Base-by-base conservation (phyloP, 768 basidiomycete genomes). In the Lentinus tigrinus region DNA sequence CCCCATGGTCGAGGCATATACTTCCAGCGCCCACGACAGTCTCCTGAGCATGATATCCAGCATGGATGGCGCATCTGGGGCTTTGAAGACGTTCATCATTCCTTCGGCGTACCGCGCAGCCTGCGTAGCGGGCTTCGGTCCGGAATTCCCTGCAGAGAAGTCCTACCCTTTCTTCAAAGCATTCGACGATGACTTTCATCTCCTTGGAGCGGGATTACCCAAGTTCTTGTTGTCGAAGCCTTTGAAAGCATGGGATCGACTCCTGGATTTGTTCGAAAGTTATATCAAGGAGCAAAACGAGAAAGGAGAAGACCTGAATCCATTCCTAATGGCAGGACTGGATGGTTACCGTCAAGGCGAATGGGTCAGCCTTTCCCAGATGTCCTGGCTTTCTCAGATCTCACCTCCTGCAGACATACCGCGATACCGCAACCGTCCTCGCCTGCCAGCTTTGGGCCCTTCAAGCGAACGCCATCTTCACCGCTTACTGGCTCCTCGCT, bases 391-490 rank as follows among this genome's bases (percentile, higher is more conserved):
- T 21, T 11, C 6, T 24, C 26, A 21, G 16, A 11, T 13, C 38
- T 17, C n/a, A 36, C 28, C 14, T 14, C 47, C 3, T 43, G 28
- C 27, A 68, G 56, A 51, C 60, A 1, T 50, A 52, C 16, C 38
- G 60, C 13, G 63, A 65, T 28, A 43, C 58, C 9, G 65, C 68
- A 13, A 27, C 42, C 2, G 42, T 61, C 6, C 28, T 67, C 9
- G 44, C 54, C 24, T 38, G 43, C 3, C 63, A 65, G 34, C 52
- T 67, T 8, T 68, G 69, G 66, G 63, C 68, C 8, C 52, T 69
- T 3, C 54, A 65, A 34, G 62, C 66, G 6, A 70, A 70, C 51
- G 67, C 65, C 4, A 50, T 64, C 39, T 62, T 44, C 19, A 66
- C 65, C 17, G 64, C 55, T 4, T 66, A 64, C 36, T 65, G 69